phyloP scores from a whole-genome alignment of 1,284 basidiomycete species.

The Tilletiaria anomala region DNA sequence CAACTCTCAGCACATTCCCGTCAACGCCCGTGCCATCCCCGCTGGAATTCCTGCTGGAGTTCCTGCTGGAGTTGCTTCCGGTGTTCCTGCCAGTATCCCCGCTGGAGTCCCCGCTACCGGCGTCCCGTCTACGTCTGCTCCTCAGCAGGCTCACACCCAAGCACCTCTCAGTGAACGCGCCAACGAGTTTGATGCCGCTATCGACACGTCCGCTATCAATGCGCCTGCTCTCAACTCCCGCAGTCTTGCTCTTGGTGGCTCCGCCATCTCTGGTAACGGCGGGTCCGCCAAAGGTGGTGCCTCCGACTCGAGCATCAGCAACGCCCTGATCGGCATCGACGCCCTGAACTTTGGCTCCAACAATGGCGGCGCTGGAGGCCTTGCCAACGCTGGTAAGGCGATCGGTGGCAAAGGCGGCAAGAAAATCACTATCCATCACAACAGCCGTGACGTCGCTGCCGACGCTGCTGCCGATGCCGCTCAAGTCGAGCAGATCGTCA shows the following conservation, averaged over 20 bases:
- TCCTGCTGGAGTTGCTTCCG: not conserved
- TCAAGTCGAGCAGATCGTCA: no score
- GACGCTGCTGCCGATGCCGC: no score
- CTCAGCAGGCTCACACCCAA: not conserved
- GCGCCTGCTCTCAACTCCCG: not conserved
- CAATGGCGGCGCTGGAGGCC: slow-evolving; percentile 4
- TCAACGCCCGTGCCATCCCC: not conserved
- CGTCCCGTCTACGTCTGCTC: not conserved
- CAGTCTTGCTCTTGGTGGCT: not conserved
- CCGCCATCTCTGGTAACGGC: not conserved
- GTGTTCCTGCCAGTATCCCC: no score
- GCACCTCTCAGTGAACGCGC: not conserved
- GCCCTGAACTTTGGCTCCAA: slow-evolving; percentile 9
- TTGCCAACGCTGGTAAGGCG: not conserved
- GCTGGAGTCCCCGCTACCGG: not conserved
- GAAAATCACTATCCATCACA: not conserved
- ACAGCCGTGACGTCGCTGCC: no score
- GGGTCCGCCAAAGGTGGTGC: slow-evolving; percentile 7
- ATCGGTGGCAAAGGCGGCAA: not conserved
- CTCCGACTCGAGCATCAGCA: slow-evolving; percentile 3
- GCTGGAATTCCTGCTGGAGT: not conserved
- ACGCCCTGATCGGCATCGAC: slow-evolving; percentile 5
- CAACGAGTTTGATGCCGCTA: not conserved
- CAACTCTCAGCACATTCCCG: not conserved
- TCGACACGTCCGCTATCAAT: not conserved